phyloP scores from a whole-genome alignment of 2,329 filamentous ascomycete genomes.

The Teratosphaeria pseudoeucalypti region DNA sequence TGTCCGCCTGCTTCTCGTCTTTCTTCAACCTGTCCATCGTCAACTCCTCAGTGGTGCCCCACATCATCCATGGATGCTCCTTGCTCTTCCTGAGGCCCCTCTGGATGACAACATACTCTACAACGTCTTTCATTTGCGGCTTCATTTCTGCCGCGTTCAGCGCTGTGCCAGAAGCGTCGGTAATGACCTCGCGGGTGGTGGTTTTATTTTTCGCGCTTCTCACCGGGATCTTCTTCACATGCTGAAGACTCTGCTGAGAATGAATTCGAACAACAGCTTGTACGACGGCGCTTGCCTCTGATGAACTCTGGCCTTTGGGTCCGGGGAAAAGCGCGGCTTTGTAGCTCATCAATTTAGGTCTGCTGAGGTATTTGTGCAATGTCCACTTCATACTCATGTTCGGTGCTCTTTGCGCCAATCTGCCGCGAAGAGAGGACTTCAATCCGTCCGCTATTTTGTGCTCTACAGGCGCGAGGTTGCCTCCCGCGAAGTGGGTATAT shows the following conservation, averaged over 20 bases:
- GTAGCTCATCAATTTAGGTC: constrained; percentile 18
- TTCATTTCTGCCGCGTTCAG: constrained; percentile 26
- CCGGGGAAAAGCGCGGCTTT: constrained; percentile 7
- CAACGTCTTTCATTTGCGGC: constrained; percentile 28
- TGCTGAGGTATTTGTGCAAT: constrained; percentile 17
- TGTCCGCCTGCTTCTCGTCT: constrained; percentile 5
- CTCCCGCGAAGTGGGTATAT: constrained; percentile 38
- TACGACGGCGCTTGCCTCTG: constrained; percentile 13
- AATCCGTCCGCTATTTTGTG: constrained; percentile 14
- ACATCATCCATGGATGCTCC: constrained; percentile 38
- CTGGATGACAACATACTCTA: constrained; percentile 44
- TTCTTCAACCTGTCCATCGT: constrained; percentile 28
- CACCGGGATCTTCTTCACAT: constrained; percentile 10
- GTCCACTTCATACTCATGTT: constrained; percentile 20
- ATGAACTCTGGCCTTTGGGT: constrained; percentile 9
- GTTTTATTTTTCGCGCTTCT: constrained; percentile 7
- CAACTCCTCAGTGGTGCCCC: constrained; percentile 38
- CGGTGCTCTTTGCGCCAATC: constrained; percentile 28
- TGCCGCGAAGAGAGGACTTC: constrained; percentile 19
- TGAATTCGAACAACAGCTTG: constrained; percentile 24
- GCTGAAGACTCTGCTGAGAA: constrained; percentile 18
- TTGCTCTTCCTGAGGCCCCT: constrained; percentile 32
- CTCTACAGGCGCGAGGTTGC: constrained; percentile 20
- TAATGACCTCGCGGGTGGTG: constrained; percentile 20
- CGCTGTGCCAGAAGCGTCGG: constrained; percentile 15